Evolutionary conservation across 2,329 filamentous ascomycete genomes (phyloP), one percentile per base, ranked within the genome.

Genomic region (Polytolypa hystricis): DNA sequence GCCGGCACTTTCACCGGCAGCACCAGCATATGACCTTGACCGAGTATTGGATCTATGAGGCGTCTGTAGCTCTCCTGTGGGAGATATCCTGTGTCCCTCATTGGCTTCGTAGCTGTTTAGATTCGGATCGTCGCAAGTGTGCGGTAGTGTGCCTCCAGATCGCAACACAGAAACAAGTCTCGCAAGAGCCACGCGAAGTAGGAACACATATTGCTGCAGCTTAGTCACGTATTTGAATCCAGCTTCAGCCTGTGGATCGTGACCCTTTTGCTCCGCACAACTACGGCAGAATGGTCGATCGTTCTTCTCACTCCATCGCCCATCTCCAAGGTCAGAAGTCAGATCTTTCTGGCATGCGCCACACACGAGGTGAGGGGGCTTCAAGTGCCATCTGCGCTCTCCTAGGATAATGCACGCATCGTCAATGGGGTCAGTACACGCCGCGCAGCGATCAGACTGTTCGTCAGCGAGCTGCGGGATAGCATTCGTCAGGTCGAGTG

Each of bases 201-300:
- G 67, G 59, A 95, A 95, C 4, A 95, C 79, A 55, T 94, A 98
- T 64, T 98, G 89, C 54, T 91, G 81, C 37, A 98, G 67, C 57
- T 93, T 86, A 12, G 84, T 84, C 25, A 95, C 75, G 42, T 77
- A 74, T 42, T 79, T 72, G 51, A 95, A 84, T 0, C 72, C 73
- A n/a, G 61, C 64, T 42, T 69, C 62, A 2, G 66, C 64, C 42
- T 79, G 77, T 6, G 71, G 66, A 34, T 68, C 66, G 47, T 70
- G 69, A n/a, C 57, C 54, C 33, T 54, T 55, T 20, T 62, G 56
- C 42, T 61, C 49, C 26, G 65, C 71, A 54, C 85, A 93, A 32
- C 65, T 70, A 37, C 59, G 69, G 63, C 91, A 96, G 45, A 80
- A 79, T 2, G 87, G 67, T 43, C 73, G 76, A 47, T 77, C 70